Evolutionary conservation across 371 early-diverging fungal species (phyloP), one percentile per base, ranked within the genome.

Genomic region (Saksenaea oblongispora): DNA sequence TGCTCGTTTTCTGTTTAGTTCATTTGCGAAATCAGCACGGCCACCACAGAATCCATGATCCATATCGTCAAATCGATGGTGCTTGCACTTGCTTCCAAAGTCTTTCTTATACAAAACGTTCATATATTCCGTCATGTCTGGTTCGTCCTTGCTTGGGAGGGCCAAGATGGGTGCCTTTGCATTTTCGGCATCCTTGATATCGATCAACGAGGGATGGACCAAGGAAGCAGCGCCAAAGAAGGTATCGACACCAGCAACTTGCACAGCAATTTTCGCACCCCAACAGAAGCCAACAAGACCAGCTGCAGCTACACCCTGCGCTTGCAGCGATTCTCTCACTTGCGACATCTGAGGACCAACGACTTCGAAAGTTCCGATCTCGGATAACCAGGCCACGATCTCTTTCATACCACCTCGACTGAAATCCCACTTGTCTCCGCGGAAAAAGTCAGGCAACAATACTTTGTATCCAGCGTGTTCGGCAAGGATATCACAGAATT

Each of bases 41-140:
- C 89, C 80, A 56, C 84, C 89, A 68, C 84, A 84, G 74, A 89
- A 91, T 37, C 90, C 92, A 54, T 91, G 92, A 58, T 36, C 70
- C 78, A 85, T 83, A 63, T 90, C 70, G 58, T 78, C 79, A 61
- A 83, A 87, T 36, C 78, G 67, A 39, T 69, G 67, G 61, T 72
- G 56, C 18, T 68, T 41, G 57, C 80, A 77, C 55, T 76, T 41
- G 14, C 58, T 35, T 24, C 69, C 72, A 60, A 83, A 82, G 26
- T 76, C 63, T 58, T 84, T 81, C 44, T 53, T 61, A 56, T 66
- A 63, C 31, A 76, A 62, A 10, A 37, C 64, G 11, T 36, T 63
- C 65, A 69, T 71, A 56, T 60, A 76, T 11, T 56, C 59, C 10
- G 70, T 64, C 56, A 77, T 68, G 47, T 72, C 78, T 11, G 76